Evolutionary conservation across 352 stramenopile genomes (phyloP), one percentile per base, ranked within the genome.

Genomic region (Phytophthora parvispora): DNA sequence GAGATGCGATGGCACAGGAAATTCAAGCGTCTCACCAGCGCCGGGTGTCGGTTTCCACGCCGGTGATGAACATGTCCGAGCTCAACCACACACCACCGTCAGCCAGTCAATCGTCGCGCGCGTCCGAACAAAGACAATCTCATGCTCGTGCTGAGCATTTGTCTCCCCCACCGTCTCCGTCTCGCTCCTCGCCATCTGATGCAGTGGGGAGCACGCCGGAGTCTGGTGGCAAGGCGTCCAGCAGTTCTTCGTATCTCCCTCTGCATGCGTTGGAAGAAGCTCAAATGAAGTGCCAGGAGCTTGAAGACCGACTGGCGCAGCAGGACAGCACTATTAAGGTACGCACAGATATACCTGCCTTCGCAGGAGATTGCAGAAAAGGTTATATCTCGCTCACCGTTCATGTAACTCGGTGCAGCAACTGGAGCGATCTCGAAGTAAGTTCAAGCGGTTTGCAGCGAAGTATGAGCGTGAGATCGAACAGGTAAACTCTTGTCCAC

Each of bases 401-500:
- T n/a, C 6, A 10, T 6, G 20, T 27, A 15, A 18, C 42, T 49
- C 22, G 42, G 1, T 52, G 38, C 56, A 95, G 89, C 84, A 92
- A 85, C 55, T 96, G 42, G 89, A 96, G 72, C 75, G 86, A 28
- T 96, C 89, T 20, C 86, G 89, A 20, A 95, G 85, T 67, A 96
- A 96, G 42, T 96, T 96, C 63, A 93, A 94, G 66, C 80, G 87
- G 12, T 96, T 96, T 49, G 89, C 86, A 1, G 89, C 84, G 6
- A 94, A 95, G 58, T 96, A 96, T 34, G 89, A 96, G 62, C 80
- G 80, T 13, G 89, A 96, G 55, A 91, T 96, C 54, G 85, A 96
- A 59, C 77, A 92, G 79, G 87, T 94, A 27, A 28, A 1, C 38
- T 13, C 8, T 2, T 6, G 27, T 10, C 20, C 20, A 20, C 20